Evolutionary conservation across 441 rosid species (phyloP).

Genomic region (Populus tomentosa): DNA sequence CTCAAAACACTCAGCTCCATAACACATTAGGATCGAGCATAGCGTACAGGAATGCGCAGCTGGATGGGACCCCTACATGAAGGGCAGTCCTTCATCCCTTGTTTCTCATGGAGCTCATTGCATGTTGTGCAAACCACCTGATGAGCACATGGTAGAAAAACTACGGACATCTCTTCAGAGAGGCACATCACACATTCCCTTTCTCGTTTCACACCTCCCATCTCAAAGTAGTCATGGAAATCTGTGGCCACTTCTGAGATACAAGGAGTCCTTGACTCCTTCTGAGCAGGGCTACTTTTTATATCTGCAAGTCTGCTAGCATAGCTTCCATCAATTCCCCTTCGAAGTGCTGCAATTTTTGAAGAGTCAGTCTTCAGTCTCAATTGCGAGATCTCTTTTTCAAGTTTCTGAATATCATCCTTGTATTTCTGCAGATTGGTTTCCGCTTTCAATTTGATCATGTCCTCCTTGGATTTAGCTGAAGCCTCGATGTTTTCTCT

Average conservation of each 20-base stretch:
- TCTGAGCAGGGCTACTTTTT: slow-evolving; percentile 20
- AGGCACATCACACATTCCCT: slow-evolving; percentile 99
- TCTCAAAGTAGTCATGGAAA: slow-evolving; percentile 27
- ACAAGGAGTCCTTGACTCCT: slow-evolving; percentile 22
- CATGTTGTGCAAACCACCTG: slow-evolving; percentile 80
- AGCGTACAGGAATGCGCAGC: slow-evolving; percentile 59
- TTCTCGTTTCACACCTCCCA: slow-evolving; percentile 76
- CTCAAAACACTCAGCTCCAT: slow-evolving; percentile 20
- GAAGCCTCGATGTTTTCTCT: slow-evolving; percentile 60
- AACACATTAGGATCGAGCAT: slow-evolving; percentile 40
- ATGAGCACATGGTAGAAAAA: slow-evolving; percentile 92
- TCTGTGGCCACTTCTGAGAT: slow-evolving; percentile 28
- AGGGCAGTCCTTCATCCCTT: slow-evolving; percentile 95
- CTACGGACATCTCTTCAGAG: slow-evolving; percentile 85
- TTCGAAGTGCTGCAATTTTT: slow-evolving; percentile 76
- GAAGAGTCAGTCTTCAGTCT: slow-evolving; percentile 69
- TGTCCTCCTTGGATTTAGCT: slow-evolving; percentile 58
- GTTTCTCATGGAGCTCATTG: slow-evolving; percentile 89
- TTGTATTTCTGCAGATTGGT: slow-evolving; percentile 49
- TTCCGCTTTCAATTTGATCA: slow-evolving; percentile 66
- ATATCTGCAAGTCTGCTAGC: slow-evolving; percentile 35
- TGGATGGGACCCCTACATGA: slow-evolving; percentile 83
- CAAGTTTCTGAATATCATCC: slow-evolving; percentile 66
- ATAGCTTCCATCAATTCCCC: slow-evolving; percentile 69
- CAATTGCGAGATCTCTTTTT: slow-evolving; percentile 69